These are phyloP conservation scores for Thalia dealbata DNA, from an alignment of 176 grass and related monocot genomes.

Conservation along the genomic window DNA sequence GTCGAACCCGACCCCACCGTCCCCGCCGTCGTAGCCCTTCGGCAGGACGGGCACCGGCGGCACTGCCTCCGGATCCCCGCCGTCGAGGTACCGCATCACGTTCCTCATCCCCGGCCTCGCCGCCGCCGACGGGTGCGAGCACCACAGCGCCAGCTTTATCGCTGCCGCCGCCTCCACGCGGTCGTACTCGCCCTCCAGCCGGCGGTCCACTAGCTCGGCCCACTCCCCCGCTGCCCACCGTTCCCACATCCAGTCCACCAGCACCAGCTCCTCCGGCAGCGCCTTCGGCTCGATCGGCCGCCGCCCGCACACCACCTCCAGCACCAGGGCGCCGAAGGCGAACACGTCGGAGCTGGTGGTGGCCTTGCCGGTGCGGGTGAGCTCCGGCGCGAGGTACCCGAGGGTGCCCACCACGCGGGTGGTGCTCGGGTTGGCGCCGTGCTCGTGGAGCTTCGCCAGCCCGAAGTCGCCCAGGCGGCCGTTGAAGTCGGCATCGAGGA, in stretches of 20 bases:
- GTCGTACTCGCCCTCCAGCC: constrained; percentile 44
- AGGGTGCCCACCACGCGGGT: constrained; percentile 74
- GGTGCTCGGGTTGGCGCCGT: constrained; percentile 44
- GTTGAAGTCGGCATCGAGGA: constrained; percentile 62
- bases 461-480: constrained; percentile 79
- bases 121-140: constrained; percentile 43
- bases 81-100: constrained; percentile 58
- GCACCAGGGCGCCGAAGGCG: constrained; percentile 62
- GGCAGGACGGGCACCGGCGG: constrained; percentile 31
- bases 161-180: constrained; percentile 29
- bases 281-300: constrained; percentile 56
- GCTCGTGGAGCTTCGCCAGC: constrained; percentile 58
- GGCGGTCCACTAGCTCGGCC: constrained; percentile 38
- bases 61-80: constrained; percentile 40
- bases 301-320: constrained; percentile 59
- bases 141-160: constrained; percentile 56
- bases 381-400: constrained; percentile 73
- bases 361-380: constrained; percentile 59
- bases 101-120: constrained; percentile 56
- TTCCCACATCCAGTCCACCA: constrained; percentile 70
- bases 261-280: constrained; percentile 48
- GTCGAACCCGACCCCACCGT: constrained; percentile 43
- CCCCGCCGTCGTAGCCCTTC: constrained; percentile 11
- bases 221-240: constrained; percentile 34
- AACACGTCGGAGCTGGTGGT: constrained; percentile 57